Evolutionary conservation across 176 grass and related monocot species (phyloP), one percentile per base, ranked within the genome.

Genomic region (Cocos nucifera): DNA sequence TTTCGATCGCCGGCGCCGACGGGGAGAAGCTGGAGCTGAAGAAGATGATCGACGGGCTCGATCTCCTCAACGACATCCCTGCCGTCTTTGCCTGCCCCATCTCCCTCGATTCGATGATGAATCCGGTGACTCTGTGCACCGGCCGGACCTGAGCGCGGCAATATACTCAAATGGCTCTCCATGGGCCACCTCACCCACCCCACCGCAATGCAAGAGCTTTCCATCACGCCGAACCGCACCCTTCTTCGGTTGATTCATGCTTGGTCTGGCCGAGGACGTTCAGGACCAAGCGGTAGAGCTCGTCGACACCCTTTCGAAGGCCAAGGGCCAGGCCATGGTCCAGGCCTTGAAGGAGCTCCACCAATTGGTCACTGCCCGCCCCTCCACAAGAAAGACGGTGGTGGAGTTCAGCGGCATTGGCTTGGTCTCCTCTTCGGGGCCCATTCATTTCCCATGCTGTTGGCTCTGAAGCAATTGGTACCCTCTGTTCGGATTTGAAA

Each of bases 171-270:
- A 9, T 97, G 93, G 93, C 68, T 97, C 0, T 72, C 87, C 16
- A 65, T 97, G 58, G 93, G 93, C 28, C 93, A 90, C 78, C 79
- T 80, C 22, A 97, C 87, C 58, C 91, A 87, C 75, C 93, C 93
- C 0, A 97, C 93, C 51, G 91, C 93, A n/a, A 97, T 97, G 93
- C 93, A 97, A 69, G 93, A 97, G 66, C 77, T 97, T 74, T 4
- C 21, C 78, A 72, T 91, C 62, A 91, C 87, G 17, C 93, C 93
- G 54, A 91, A 97, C 79, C 71, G 79, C 57, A 97, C 93, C 12
- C 87, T 97, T 58, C 80, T 77, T 0, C 88, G 87, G 68, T 78
- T 97, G 53, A 92, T 97, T 73, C 81, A 74, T 17, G 80, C 93
- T 59, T 97, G 93, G 93, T 97, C 81, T 84, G 35, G 81, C 87